phyloP scores from a whole-genome alignment of 305 asterid species.

The Fraxinus dipetala region DNA sequence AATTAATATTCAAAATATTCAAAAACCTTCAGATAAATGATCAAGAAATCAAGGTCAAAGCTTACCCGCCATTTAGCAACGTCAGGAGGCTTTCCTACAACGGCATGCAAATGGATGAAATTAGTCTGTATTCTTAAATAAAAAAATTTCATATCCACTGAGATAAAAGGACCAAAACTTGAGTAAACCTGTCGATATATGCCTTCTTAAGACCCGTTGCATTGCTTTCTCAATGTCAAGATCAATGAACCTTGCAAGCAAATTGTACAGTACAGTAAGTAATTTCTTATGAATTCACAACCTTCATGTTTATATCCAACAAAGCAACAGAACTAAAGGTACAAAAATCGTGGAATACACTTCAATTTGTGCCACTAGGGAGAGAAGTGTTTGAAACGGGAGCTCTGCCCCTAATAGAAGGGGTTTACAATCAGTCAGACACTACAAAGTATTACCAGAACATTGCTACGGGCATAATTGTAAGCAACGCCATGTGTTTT shows the following conservation, averaged over 20 bases:
- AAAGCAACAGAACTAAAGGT: not conserved
- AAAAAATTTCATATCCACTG: not conserved
- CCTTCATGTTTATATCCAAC: not conserved
- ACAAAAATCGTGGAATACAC: not conserved
- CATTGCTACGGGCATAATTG: not conserved
- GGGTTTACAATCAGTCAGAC: not conserved
- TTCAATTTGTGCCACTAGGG: not conserved
- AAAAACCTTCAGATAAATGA: not conserved
- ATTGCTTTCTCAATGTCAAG: constrained; percentile 77
- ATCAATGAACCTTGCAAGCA: constrained; percentile 68
- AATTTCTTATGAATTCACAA: not conserved
- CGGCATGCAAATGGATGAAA: constrained; percentile 23
- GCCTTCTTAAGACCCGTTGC: constrained; percentile 83
- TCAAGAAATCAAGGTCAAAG: constrained; percentile 7
- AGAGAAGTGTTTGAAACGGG: not conserved
- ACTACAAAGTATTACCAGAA: not conserved
- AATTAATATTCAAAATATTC: not conserved
- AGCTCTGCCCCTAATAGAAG: not conserved
- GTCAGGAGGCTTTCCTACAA: constrained; percentile 69
- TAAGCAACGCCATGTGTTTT: not conserved
- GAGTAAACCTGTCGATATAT: constrained; percentile 70
- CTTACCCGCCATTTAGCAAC: constrained; percentile 92
- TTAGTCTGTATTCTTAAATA: constrained; percentile 4
- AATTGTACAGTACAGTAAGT: not conserved
- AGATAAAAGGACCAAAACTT: constrained; percentile 15